phyloP scores from a whole-genome alignment of 352 stramenopile species.

The Pythium oligandrum region DNA sequence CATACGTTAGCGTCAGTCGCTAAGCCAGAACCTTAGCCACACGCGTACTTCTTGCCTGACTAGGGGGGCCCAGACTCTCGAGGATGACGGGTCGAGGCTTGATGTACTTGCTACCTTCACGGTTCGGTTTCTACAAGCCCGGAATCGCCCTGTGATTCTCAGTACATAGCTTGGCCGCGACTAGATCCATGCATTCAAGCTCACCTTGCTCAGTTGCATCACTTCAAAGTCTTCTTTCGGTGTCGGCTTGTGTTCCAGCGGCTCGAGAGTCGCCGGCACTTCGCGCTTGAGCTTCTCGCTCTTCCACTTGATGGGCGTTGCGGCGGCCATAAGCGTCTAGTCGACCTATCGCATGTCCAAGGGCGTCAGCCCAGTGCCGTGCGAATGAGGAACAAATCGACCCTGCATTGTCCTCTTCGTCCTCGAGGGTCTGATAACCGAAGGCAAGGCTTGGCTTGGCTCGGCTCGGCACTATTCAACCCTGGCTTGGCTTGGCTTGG shows the following conservation, averaged over 20 bases:
- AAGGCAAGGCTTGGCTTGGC: no score
- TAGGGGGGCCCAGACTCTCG: slow-evolving; percentile 39
- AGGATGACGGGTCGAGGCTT: slow-evolving; percentile 52
- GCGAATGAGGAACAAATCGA: no score
- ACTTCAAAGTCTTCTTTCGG: slow-evolving; percentile 50
- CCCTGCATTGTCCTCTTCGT: no score
- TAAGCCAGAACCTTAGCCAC: not conserved
- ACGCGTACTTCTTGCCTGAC: slow-evolving; percentile 27
- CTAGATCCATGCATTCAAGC: not conserved
- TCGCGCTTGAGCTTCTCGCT: slow-evolving; percentile 24
- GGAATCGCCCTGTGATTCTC: not conserved
- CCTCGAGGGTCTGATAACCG: no score
- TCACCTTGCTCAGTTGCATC: slow-evolving; percentile 54
- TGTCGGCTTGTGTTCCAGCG: slow-evolving; percentile 61
- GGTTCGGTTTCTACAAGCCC: slow-evolving; percentile 27
- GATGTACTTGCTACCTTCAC: slow-evolving; percentile 44
- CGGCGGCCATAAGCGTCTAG: slow-evolving; percentile 10
- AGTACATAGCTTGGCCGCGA: not conserved
- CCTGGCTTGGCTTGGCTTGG: no score
- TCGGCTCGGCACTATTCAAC: no score
- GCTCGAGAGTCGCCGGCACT: slow-evolving; percentile 42
- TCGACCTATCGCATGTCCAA: no score
- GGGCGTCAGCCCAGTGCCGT: no score
- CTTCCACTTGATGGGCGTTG: slow-evolving; percentile 18
- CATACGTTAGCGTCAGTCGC: slow-evolving; percentile 1